A percentile compares a stretch with the other conserved stretches of the same genome.
Evolutionary conservation across 2,329 filamentous ascomycete genomes (phyloP).

Genomic region (Corniculantispora saksenae): DNA sequence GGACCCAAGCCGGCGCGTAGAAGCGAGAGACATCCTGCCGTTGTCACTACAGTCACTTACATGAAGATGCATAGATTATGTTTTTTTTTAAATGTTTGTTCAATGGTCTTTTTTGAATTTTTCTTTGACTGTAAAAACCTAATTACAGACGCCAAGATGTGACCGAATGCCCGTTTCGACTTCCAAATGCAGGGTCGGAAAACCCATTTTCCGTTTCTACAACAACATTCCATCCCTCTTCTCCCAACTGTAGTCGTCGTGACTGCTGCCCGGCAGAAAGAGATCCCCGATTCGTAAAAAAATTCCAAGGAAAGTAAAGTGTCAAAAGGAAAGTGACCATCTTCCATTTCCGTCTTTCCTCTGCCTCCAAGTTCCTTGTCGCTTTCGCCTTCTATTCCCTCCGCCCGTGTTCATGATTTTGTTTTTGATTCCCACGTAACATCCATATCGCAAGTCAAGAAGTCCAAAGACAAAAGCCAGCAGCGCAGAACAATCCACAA

Average conservation of each 20-base stretch:
- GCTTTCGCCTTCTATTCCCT: conserved; percentile 11
- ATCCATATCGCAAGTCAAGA: conserved; percentile 3
- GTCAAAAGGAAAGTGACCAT: background rate
- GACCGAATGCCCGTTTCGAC: conserved; percentile 60
- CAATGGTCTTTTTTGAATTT: conserved; percentile 44
- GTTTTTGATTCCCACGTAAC: background rate
- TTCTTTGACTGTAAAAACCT: conserved; percentile 61
- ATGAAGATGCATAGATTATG: background rate
- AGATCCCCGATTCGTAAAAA: conserved; percentile 12
- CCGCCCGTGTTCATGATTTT: conserved; percentile 18
- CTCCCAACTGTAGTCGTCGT: conserved; percentile 10
- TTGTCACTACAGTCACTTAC: background rate
- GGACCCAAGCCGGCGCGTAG: background rate
- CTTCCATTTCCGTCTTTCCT: conserved; percentile 8
- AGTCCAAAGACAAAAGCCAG: background rate
- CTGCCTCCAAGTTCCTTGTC: conserved; percentile 10
- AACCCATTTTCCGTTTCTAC: conserved; percentile 53
- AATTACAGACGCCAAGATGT: conserved; percentile 68
- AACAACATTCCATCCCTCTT: conserved; percentile 33
- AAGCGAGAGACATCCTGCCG: background rate
- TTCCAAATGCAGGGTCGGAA: conserved; percentile 60
- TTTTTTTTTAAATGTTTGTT: conserved; percentile 20
- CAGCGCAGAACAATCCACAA: background rate
- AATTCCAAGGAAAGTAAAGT: background rate
- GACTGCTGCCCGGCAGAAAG: background rate